phyloP scores from a whole-genome alignment of 2,329 filamentous ascomycete genomes.

The Colletotrichum sp. region DNA sequence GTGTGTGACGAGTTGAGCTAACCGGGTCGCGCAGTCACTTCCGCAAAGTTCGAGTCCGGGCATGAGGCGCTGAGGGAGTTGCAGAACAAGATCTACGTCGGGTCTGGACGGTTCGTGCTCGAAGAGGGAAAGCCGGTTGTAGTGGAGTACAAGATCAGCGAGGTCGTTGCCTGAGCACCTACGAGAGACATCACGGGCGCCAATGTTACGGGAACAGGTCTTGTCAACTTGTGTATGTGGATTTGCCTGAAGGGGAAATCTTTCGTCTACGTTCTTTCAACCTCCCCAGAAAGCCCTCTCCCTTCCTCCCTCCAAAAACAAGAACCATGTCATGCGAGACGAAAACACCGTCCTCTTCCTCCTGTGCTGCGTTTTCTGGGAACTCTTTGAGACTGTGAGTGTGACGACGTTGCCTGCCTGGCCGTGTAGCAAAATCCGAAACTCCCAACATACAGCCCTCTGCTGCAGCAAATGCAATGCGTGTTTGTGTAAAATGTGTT shows the following conservation, averaged over 20 bases:
- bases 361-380: not conserved
- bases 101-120: conserved; percentile 44
- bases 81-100: conserved; percentile 44
- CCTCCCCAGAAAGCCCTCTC: not conserved
- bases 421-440: conserved; percentile 17
- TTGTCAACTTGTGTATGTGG: not conserved
- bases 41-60: conserved; percentile 43
- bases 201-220: not conserved
- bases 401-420: conserved; percentile 8
- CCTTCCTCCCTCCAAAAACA: not conserved
- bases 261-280: not conserved
- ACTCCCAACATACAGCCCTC: conserved; percentile 20
- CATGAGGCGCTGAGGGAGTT: conserved; percentile 36
- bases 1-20: not conserved
- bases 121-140: conserved; percentile 34
- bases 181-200: not conserved
- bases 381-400: not conserved
- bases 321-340: not conserved
- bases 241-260: not conserved
- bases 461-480: conserved; percentile 21
- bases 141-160: conserved; percentile 49
- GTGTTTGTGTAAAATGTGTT: not conserved
- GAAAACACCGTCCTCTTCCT: not conserved
- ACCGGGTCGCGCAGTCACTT: conserved; percentile 33
- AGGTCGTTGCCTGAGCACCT: conserved; percentile 32